Conservation (phyloP, 2,329 filamentous ascomycete genomes). For the Uncinocarpus reesii region DNA sequence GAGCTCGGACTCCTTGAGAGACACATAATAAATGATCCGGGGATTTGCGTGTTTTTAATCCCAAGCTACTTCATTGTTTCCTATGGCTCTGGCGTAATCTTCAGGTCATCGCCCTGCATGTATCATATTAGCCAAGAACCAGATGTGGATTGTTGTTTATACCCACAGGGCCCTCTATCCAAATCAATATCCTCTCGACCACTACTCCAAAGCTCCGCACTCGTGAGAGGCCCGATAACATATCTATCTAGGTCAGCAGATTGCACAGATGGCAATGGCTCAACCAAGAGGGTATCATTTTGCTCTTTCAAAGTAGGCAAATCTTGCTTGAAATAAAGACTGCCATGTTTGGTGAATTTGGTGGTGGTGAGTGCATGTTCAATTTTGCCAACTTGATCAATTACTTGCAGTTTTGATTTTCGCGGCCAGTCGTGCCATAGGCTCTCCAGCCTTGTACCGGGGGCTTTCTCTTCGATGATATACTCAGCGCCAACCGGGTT, state of each 20-base stretch:
- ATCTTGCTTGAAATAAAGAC: constrained; percentile 10
- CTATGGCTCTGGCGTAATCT: constrained; percentile 22
- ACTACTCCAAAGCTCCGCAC: constrained; percentile 19
- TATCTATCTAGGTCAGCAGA: constrained; percentile 12
- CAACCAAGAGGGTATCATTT: not conserved
- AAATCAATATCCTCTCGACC: constrained; percentile 20
- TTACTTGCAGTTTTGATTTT: constrained; percentile 14
- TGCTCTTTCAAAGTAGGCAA: constrained; percentile 10
- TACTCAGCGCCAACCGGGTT: constrained; percentile 16
- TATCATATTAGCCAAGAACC: not conserved
- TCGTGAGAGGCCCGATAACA: constrained; percentile 22
- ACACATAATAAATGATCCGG: constrained; percentile 23
- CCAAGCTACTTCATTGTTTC: constrained; percentile 23
- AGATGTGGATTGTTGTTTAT: not conserved
- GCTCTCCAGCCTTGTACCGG: not conserved
- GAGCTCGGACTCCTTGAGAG: constrained; percentile 17
- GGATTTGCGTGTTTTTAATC: constrained; percentile 20
- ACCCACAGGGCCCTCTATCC: constrained; percentile 26
- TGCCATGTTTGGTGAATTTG: constrained; percentile 3
- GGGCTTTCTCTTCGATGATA: constrained; percentile 24
- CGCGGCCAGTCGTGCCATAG: constrained; percentile 12
- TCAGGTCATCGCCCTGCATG: not conserved
- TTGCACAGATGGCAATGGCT: not conserved
- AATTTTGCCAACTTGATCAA: constrained; percentile 6
- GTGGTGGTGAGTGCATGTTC: constrained; percentile 2